Evolutionary conservation across 805 yeast genomes (phyloP).

Genomic region (Metschnikowia lachancei): DNA sequence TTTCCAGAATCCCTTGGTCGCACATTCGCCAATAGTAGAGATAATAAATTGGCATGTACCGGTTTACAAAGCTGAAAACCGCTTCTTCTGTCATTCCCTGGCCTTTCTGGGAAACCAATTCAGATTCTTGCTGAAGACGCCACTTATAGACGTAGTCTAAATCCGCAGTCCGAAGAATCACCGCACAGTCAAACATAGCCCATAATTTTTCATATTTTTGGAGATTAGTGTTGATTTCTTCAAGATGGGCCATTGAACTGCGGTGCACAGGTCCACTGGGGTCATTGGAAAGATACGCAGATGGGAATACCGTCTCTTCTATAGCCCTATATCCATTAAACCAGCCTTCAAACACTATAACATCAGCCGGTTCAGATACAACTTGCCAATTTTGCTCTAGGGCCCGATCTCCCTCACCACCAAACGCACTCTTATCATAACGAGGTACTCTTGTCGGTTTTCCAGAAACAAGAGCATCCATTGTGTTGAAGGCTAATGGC

Average conservation of each 20-base stretch:
- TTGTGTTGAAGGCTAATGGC: slow-evolving; percentile 34
- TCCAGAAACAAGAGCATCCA: slow-evolving; percentile 31
- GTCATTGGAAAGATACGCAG: slow-evolving; percentile 22
- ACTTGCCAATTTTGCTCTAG: slow-evolving; percentile 38
- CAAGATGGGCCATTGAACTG: slow-evolving; percentile 28
- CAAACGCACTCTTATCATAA: slow-evolving; percentile 71
- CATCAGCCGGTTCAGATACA: slow-evolving; percentile 45
- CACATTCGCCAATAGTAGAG: slow-evolving; percentile 57
- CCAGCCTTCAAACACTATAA: slow-evolving; percentile 91
- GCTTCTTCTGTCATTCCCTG: slow-evolving; percentile 76
- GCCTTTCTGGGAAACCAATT: slow-evolving; percentile 52
- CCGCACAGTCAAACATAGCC: slow-evolving; percentile 56
- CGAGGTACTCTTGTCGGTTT: slow-evolving; percentile 45
- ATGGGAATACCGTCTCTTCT: slow-evolving; percentile 21
- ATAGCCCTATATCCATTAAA: slow-evolving; percentile 66
- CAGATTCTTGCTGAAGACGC: slow-evolving; percentile 77
- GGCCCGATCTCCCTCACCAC: slow-evolving; percentile 79
- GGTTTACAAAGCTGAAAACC: slow-evolving; percentile 66
- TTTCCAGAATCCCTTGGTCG: slow-evolving; percentile 13
- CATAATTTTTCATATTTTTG: slow-evolving; percentile 51
- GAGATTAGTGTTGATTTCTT: slow-evolving; percentile 52
- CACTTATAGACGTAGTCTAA: slow-evolving; percentile 68
- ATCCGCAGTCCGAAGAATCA: slow-evolving; percentile 59
- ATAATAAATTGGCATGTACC: slow-evolving; percentile 85
- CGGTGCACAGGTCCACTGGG: slow-evolving; percentile 20